Evolutionary conservation across 495 filamentous ascomycete species (phyloP).

Genomic region (Hypoxylon lienhwacheense): DNA sequence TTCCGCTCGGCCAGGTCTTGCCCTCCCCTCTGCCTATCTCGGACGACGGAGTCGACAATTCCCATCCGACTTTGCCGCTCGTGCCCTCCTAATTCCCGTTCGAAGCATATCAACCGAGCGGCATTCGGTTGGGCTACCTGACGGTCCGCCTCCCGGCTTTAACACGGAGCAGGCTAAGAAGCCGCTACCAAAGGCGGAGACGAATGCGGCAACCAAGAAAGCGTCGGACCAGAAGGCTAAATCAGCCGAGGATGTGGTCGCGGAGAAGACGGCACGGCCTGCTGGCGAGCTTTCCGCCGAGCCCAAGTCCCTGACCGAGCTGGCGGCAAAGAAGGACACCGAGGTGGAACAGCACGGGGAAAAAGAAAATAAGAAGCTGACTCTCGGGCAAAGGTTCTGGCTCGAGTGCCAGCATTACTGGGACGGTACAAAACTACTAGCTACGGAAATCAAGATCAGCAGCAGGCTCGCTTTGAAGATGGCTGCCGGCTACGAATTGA

Average conservation of each 20-base stretch:
- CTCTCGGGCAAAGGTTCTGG: constrained; percentile 88
- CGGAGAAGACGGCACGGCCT: constrained; percentile 23
- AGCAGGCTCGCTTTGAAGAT: constrained; percentile 90
- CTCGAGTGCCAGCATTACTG: constrained; percentile 92
- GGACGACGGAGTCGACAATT: constrained; percentile 40
- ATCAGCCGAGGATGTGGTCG: constrained; percentile 40
- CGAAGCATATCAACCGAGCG: constrained; percentile 73
- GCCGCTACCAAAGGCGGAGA: constrained; percentile 61
- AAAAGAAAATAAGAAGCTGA: constrained; percentile 70
- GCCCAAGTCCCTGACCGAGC: constrained; percentile 37
- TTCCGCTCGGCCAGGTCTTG: constrained; percentile 38
- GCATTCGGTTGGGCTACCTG: constrained; percentile 49
- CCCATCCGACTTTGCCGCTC: constrained; percentile 62
- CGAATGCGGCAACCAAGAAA: constrained; percentile 43
- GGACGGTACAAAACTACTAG: constrained; percentile 98
- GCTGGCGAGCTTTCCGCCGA: constrained; percentile 30
- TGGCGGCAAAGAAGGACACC: constrained; percentile 41
- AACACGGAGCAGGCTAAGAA: constrained; percentile 89
- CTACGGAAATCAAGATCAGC: constrained; percentile 90
- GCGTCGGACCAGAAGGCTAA: constrained; percentile 41
- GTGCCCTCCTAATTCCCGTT: constrained; percentile 66
- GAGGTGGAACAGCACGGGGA: constrained; percentile 69
- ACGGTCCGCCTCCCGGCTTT: constrained; percentile 88
- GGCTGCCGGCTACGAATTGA: constrained; percentile 96
- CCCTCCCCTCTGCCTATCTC: constrained; percentile 36